Percentiles rank a stretch among this genome's conserved stretches.
Evolutionary conservation across 139 green algal genomes (phyloP).

Genomic region (Edaphochlamys debaryana): DNA sequence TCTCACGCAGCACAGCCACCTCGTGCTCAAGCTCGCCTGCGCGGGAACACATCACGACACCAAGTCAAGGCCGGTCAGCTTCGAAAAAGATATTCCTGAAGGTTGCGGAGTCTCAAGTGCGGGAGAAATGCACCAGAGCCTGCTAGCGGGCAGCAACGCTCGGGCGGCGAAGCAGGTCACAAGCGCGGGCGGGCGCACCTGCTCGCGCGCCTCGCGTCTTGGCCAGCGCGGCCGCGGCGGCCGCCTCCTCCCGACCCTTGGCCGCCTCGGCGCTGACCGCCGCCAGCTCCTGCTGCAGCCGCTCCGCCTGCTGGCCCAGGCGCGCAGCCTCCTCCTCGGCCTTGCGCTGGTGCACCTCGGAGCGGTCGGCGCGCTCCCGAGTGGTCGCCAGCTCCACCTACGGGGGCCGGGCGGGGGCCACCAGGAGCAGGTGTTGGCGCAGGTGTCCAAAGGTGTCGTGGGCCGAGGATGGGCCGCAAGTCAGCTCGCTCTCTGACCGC

Average conservation of each 20-base stretch:
- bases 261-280: neutral
- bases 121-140: no score
- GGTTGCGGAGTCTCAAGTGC: no score
- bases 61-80: no score
- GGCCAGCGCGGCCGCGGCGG: neutral
- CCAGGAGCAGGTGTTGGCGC: no score
- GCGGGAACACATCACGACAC: no score
- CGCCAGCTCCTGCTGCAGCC: neutral
- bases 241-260: constrained; percentile 1
- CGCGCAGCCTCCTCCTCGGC: neutral
- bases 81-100: no score
- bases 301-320: neutral
- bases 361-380: neutral
- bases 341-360: constrained; percentile 1
- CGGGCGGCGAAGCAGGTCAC: no score
- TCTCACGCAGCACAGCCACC: constrained; percentile 24
- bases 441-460: no score
- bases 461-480: no score
- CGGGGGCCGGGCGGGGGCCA: no score
- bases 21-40: constrained; percentile 43
- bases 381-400: neutral
- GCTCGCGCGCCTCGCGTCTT: neutral
- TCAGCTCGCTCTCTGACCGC: no score
- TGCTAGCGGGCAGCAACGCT: neutral
- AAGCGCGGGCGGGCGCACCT: neutral